Evolutionary conservation across 148 eudicot genomes (phyloP), one percentile per base, ranked within the genome.

Genomic region (Rhododendron vialii): DNA sequence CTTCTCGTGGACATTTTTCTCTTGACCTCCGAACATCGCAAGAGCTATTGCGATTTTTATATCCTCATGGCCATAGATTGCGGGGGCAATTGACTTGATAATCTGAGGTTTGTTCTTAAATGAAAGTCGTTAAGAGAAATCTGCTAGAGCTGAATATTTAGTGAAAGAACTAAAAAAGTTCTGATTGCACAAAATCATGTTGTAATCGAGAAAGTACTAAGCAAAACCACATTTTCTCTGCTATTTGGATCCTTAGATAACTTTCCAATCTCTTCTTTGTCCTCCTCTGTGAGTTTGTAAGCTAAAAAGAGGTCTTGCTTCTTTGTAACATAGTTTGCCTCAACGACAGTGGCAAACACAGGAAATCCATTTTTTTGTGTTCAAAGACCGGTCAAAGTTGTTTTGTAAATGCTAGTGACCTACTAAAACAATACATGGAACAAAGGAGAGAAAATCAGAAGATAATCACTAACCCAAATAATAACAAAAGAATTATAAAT

Each of bases 1-100:
- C 88, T 97, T 97, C 81, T 98, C 99, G 76, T 95, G 88, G 80
- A 95, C 98, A 88, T 94, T 94, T 86, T 97, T 97, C 90, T 94
- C 95, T 89, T 97, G 98, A 86, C 99, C 99, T 51, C 99, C 99
- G 90, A 95, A 97, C 95, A 97, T 95, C 28, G 99, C 99, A 83
- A 97, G 98, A 69, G 98, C 95, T 83, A 97, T 88, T 83, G 98
- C 99, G 83, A 98, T 97, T 89, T 97, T 97, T 83, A 97, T 95
- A 83, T 94, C 99, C 89, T 97, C 98, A 67, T 97, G 99, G 36
- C 99, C 99, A 89, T 97, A 95, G 50, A 97, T 95, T 82, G 98
- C 95, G 76, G 99, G 99, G 47, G 99, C 98, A 90, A 97, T 95
- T 71, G 98, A 95, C 92, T 97, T 97, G 85, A 94, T 26, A 63